Base-by-base conservation (phyloP, 2,329 filamentous ascomycete genomes). In the Bimuria novae-zelandiae region DNA sequence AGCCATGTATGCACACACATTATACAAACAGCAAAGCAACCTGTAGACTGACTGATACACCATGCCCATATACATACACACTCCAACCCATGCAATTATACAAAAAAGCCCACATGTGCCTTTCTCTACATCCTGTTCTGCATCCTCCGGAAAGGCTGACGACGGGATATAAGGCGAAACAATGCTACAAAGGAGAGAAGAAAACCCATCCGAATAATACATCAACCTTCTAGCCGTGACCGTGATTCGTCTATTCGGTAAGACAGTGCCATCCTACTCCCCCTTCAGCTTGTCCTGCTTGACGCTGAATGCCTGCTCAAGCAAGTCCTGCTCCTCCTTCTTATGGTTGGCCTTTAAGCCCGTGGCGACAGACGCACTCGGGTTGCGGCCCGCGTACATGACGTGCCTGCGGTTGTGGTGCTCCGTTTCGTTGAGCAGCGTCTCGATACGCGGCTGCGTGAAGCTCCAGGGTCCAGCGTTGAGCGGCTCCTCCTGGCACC, bases 401-500 rank as follows among this genome's bases (percentile, higher is more conserved):
- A 97, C 92, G 78, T 96, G 90, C 79, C 96, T 92, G 72, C 89
- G 87, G 78, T 95, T 87, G 80, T 97, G 93, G 79, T 96, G 82
- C 79, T 95, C 79, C 0, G 94, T 97, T 74, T 95, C 77, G 80
- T 97, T 97, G 62, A 99, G 83, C 61, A 99, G 79, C 7, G 93
- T 99, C 85, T 99, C 94, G 60, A 99, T 92, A 71, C 94, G 89
- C 27, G 94, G 94, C 79, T 99, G 94, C n/a, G 88, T 90, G 79
- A 94, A 97, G 73, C 86, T 92, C 94, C 94, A 99, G 41, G 90
- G 90, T 75, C 94, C 94, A 7, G 94, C 94, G 74, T 99, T 99
- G 55, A 99, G 85, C 27, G 94, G 94, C 81, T 99, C 94, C 76
- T 99, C 94, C 79, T 99, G 94, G 64, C 86, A 88, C 92, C 92